Base-by-base conservation (phyloP, 2,329 filamentous ascomycete species). In the Claviceps sp. region DNA sequence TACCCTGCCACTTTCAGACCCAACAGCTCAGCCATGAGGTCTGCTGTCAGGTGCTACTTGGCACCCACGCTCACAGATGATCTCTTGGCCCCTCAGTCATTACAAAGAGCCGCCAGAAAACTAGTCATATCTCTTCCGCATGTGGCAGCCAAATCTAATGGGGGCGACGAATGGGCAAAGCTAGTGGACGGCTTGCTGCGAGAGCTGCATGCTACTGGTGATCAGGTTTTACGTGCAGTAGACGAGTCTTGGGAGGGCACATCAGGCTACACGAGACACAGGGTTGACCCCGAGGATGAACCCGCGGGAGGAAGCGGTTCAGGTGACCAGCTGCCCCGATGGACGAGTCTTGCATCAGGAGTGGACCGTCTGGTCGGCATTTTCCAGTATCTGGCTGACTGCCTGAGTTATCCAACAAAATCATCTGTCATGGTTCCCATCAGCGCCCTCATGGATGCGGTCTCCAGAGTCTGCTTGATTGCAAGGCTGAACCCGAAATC, bases 1-100 rank as follows among this genome's bases (percentile, higher is more conserved):
- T 90, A 95, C 65, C 84, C 88, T 34, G 87, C 89, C 6, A 87
- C 87, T 37, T 85, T 95, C 65, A 84, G 91, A 13, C 85, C 88
- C 1, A 87, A 84, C 62, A 75, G 80, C 54, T 74, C 77, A 40
- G 85, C 89, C 57, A 76, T 95, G 44, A 80, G 77, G 52, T 70
- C 75, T 13, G 73, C 85, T 19, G 68, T 84, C 43, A 72, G 76
- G 46, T 68, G 69, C 5, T 80, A 83, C 56, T 66, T 91, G 50
- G 81, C 82, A 3, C 82, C 84, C 2, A 85, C 84, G 4, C 73
- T 74, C 30, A 77, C 75, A 13, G 76, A 78, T 54, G 62, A 61
- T 34, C 43, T 63, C 14, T 65, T 72, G 5, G 70, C 79, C 5
- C 74, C 85, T 0, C 65, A 67, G 3, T 72, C 73, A 1, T 69